Percentiles rank a stretch among this genome's conserved stretches.
Evolutionary conservation across 1,284 basidiomycete species (phyloP).

Genomic region (Sporisorium graminicola): DNA sequence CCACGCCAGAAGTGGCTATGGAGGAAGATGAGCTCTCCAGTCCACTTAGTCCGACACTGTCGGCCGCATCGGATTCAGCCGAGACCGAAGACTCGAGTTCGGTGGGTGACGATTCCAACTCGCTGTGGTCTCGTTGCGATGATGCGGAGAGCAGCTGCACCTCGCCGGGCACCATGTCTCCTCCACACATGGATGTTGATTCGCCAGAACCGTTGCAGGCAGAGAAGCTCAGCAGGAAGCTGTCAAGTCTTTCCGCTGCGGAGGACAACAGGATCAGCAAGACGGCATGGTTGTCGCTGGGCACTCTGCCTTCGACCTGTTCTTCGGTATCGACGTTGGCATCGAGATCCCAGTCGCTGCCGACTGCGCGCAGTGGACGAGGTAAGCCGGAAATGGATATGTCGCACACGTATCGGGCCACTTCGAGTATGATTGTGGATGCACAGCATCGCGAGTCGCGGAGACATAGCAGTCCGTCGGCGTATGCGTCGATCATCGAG

Average conservation of each 20-base stretch:
- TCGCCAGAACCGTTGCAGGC: constrained; percentile 2
- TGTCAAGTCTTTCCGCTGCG: constrained; percentile 11
- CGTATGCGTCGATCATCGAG: constrained; percentile 30
- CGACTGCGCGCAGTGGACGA: constrained; percentile 3
- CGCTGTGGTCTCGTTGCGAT: constrained; percentile 37
- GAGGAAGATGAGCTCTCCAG: constrained; percentile 19
- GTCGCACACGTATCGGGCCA: constrained; percentile 1
- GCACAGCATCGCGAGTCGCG: not conserved
- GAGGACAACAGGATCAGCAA: not conserved
- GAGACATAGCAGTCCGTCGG: constrained; percentile 13
- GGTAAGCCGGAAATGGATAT: constrained; percentile 11
- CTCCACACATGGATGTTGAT: constrained; percentile 25
- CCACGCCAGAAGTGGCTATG: not conserved
- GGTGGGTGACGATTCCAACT: constrained; percentile 36
- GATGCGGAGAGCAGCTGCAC: constrained; percentile 34
- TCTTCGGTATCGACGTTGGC: constrained; percentile 18
- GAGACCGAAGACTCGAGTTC: constrained; percentile 35
- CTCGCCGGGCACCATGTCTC: constrained; percentile 37
- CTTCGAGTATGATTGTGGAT: constrained; percentile 18
- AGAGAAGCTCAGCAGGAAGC: constrained; percentile 33
- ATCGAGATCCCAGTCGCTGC: constrained; percentile 34
- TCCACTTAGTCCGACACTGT: constrained; percentile 31
- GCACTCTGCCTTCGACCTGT: constrained; percentile 24
- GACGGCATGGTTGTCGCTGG: constrained; percentile 24
- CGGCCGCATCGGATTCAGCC: constrained; percentile 11